These are phyloP conservation scores for Candida hispaniensis DNA, from an alignment of 805 yeast species.

Conservation along the genomic window DNA sequence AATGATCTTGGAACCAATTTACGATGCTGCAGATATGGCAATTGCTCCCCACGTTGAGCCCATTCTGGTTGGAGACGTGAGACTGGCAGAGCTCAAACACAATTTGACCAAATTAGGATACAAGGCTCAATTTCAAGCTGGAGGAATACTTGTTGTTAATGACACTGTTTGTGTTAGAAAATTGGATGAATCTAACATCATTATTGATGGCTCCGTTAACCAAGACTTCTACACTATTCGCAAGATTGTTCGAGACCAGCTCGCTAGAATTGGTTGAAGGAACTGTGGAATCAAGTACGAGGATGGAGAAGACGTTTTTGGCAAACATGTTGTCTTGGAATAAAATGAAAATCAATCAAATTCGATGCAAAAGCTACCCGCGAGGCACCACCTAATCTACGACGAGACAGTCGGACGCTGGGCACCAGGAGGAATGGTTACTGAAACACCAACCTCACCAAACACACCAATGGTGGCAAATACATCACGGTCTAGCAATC, in stretches of 20 bases:
- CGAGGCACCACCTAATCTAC: too few species aligned
- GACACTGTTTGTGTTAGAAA: constrained; percentile 66
- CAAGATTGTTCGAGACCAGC: constrained; percentile 42
- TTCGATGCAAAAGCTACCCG: too few species aligned
- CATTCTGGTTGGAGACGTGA: constrained; percentile 78
- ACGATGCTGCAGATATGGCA: constrained; percentile 22
- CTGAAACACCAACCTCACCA: constrained; percentile 23
- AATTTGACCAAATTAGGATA: constrained; percentile 48
- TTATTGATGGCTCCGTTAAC: constrained; percentile 73
- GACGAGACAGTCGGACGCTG: too few species aligned
- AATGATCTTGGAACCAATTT: constrained; percentile 4
- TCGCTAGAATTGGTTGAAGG: constrained; percentile 24
- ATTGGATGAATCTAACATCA: constrained; percentile 68
- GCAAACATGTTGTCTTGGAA: too few species aligned
- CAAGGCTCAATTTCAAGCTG: constrained; percentile 82
- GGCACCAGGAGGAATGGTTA: constrained; percentile 20
- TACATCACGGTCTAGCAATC: constrained; percentile 21
- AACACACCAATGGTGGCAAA: constrained; percentile 24
- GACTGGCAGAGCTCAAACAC: constrained; percentile 67
- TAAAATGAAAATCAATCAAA: too few species aligned
- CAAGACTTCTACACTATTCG: constrained; percentile 69
- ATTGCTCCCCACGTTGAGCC: constrained; percentile 30
- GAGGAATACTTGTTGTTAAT: constrained; percentile 82
- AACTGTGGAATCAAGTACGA: too few species aligned
- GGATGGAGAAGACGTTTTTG: too few species aligned